Evolutionary conservation across 139 green algal genomes (phyloP).

Genomic region (Chlamydomonas asymmetrica): DNA sequence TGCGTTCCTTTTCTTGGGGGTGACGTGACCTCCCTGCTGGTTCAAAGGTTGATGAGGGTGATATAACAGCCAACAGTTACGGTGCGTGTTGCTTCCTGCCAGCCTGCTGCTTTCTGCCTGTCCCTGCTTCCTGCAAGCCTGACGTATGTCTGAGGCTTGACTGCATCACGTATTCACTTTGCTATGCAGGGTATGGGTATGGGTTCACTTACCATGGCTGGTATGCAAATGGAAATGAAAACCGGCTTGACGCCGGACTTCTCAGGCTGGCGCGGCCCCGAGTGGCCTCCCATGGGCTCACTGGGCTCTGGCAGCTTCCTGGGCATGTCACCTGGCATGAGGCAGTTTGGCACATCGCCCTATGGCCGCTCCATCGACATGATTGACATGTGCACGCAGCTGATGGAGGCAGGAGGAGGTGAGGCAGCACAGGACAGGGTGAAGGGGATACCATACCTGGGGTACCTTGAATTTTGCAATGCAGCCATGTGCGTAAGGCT

Average conservation of each 20-base stretch:
- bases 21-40: neutral
- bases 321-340: constrained; percentile 7
- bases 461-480: no score
- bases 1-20: neutral
- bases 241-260: constrained; percentile 30
- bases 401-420: constrained; percentile 71
- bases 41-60: neutral
- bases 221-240: constrained; percentile 3
- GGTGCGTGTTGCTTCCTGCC: neutral
- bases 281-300: constrained; percentile 46
- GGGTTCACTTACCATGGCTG: neutral
- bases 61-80: neutral
- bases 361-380: constrained; percentile 79
- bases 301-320: constrained; percentile 21
- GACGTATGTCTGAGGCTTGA: neutral
- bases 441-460: no score
- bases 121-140: neutral
- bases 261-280: constrained; percentile 24
- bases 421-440: no score
- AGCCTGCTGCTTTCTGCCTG: neutral
- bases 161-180: neutral
- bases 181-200: neutral
- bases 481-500: no score
- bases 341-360: constrained; percentile 47
- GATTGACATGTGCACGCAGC: constrained; percentile 68